These are phyloP conservation scores for Coemansia guatemalensis DNA, from an alignment of 192 early-diverging fungal species.

Conservation along the genomic window DNA sequence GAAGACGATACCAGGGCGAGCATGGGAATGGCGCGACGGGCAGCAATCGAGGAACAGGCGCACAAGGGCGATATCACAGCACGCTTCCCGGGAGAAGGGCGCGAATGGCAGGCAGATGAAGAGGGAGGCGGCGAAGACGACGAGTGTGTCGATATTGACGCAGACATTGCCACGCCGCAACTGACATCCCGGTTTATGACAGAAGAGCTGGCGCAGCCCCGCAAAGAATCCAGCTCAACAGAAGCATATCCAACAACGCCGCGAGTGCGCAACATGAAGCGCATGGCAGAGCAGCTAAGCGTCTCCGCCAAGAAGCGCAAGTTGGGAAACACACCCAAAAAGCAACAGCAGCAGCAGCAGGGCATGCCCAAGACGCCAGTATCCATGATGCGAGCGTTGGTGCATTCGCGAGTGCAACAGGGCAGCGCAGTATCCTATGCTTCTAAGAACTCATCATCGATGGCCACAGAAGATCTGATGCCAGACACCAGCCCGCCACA, in stretches of 20 bases:
- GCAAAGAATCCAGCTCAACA: not conserved
- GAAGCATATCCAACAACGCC: constrained; percentile 9
- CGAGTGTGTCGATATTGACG: constrained; percentile 31
- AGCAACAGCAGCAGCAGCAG: constrained; percentile 3
- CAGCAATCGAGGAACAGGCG: constrained; percentile 32
- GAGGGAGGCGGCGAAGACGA: constrained; percentile 20
- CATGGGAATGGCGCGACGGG: constrained; percentile 26
- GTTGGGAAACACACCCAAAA: constrained; percentile 24
- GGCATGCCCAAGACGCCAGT: constrained; percentile 26
- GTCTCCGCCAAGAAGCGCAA: constrained; percentile 25
- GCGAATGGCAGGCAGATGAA: not conserved
- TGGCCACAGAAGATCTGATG: constrained; percentile 48
- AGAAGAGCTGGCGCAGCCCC: constrained; percentile 20
- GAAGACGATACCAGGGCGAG: constrained; percentile 6
- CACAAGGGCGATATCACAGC: constrained; percentile 44
- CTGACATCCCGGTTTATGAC: constrained; percentile 55
- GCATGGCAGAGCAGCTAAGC: constrained; percentile 41
- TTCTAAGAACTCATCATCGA: constrained; percentile 42
- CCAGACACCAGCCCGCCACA: constrained; percentile 46
- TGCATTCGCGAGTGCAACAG: constrained; percentile 18
- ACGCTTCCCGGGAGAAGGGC: constrained; percentile 26
- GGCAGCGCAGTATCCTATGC: constrained; percentile 28
- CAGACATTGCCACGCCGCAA: constrained; percentile 48
- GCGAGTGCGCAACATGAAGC: constrained; percentile 23
- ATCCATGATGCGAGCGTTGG: constrained; percentile 44